Conservation (phyloP, 192 early-diverging fungal species). For the Funneliformis geosporum region DNA sequence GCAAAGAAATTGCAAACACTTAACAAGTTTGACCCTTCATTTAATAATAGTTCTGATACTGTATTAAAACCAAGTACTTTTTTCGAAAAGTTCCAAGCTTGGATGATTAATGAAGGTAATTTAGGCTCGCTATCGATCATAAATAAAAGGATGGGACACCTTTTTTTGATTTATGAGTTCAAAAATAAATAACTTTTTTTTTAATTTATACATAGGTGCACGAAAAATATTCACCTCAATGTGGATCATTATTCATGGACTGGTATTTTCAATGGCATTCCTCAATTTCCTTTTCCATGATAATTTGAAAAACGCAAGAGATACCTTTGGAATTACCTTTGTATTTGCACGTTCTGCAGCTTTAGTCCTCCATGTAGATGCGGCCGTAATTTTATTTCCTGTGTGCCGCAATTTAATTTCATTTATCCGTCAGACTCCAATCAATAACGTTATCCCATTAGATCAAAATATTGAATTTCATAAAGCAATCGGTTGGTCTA, state of each 20-base stretch:
- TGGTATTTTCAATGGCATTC: slow-evolving; percentile 58
- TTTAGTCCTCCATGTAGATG: slow-evolving; percentile 69
- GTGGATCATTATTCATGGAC: slow-evolving; percentile 63
- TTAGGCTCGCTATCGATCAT: slow-evolving; percentile 40
- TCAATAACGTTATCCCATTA: slow-evolving; percentile 62
- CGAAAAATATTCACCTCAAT: slow-evolving; percentile 45
- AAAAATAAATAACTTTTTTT: background rate
- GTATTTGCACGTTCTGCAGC: slow-evolving; percentile 62
- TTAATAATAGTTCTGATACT: background rate
- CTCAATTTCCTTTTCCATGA: slow-evolving; percentile 64
- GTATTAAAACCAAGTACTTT: slow-evolving; percentile 3
- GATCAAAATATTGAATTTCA: slow-evolving; percentile 78
- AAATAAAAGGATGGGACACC: background rate
- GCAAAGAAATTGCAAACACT: background rate
- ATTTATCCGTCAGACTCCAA: slow-evolving; percentile 55
- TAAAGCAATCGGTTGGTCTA: slow-evolving; percentile 69
- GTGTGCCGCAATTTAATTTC: slow-evolving; percentile 77
- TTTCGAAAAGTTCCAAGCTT: slow-evolving; percentile 42
- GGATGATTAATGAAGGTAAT: slow-evolving; percentile 55
- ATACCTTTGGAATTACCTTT: slow-evolving; percentile 55
- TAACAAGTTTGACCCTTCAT: slow-evolving; percentile 10
- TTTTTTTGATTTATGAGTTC: background rate
- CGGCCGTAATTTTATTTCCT: slow-evolving; percentile 76
- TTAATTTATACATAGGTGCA: slow-evolving; percentile 32
- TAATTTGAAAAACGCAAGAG: slow-evolving; percentile 51